Evolutionary conservation across 1,139 yeast genomes (phyloP), one percentile per base, ranked within the genome.

Genomic region (Nakaseomyces delphensis): DNA sequence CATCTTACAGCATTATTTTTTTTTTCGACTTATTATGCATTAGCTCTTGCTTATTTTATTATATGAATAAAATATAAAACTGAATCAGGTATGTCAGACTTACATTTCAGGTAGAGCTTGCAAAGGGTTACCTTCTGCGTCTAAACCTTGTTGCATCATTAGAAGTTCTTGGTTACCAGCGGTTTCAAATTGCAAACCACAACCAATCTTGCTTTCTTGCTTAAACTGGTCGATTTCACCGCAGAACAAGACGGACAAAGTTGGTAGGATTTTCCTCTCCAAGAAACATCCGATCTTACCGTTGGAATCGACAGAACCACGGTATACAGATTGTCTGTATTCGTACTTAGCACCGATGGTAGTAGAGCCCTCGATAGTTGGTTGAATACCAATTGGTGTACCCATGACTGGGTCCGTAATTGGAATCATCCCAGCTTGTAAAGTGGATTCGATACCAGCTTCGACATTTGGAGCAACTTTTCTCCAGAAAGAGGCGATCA

Each of bases 331-430:
- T 68, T 87, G 94, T 70, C 96, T 87, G 76, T 87, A 93, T 70
- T 91, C 98, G 68, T 91, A 91, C 70, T 89, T 91, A 59, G 96
- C 96, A 67, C 96, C 98, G 46, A 91, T 66, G 50, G 96, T 84
- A 57, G 99, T 89, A 56, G 77, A 76, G 59, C 95, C 97, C 63
- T 89, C 96, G 47, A 86, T 73, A 42, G 81, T 79, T 38, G 95
- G 89, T 66, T 81, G 83, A 58, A 74, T 73, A 45, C 85, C 85
- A 52, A 85, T 78, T 49, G 93, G 85, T 45, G 84, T 78, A 47
- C 87, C 89, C 74, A 81, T 73, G 70, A 85, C 71, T 50, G 86
- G 82, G 64, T 84, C 93, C 53, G 83, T 76, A 52, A 83, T 74
- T 59, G 91, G 94, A 59, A 75, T 77, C 67, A 84, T 76, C 50